These are phyloP conservation scores for Corchorus olitorius DNA, from an alignment of 345 rosid species.

Conservation along the genomic window DNA sequence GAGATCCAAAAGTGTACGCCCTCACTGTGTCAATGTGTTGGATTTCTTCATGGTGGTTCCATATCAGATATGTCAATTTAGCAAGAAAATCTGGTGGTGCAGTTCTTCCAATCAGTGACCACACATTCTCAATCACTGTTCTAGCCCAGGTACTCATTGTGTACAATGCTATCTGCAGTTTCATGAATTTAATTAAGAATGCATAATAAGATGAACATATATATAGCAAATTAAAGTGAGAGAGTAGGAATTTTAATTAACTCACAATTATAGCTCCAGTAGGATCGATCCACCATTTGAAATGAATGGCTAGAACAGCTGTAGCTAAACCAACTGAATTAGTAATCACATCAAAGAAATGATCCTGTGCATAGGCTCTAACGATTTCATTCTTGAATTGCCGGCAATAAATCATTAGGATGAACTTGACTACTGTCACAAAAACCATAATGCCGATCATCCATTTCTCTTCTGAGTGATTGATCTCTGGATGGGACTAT, in stretches of 20 bases:
- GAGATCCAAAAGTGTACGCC: slow-evolving; percentile 78
- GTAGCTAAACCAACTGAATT: slow-evolving; percentile 59
- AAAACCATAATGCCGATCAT: slow-evolving; percentile 57
- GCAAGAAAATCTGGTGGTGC: slow-evolving; percentile 85
- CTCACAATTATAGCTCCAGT: slow-evolving; percentile 56
- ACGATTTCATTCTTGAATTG: slow-evolving; percentile 53
- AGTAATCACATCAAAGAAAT: slow-evolving; percentile 57
- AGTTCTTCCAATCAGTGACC: slow-evolving; percentile 65
- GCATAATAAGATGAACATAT: not conserved
- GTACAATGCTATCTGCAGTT: slow-evolving; percentile 73
- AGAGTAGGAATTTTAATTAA: slow-evolving; percentile 12
- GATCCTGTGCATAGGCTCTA: slow-evolving; percentile 56
- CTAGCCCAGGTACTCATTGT: slow-evolving; percentile 76
- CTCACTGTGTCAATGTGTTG: slow-evolving; percentile 79
- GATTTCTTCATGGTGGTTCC: slow-evolving; percentile 84
- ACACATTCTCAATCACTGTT: slow-evolving; percentile 74
- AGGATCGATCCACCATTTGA: slow-evolving; percentile 65
- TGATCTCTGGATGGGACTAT: slow-evolving; percentile 42
- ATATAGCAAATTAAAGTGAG: not conserved
- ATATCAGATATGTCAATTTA: slow-evolving; percentile 70
- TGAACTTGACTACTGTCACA: slow-evolving; percentile 46
- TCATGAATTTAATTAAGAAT: not conserved
- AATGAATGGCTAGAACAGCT: slow-evolving; percentile 48
- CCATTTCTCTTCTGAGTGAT: slow-evolving; percentile 38
- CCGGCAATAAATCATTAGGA: slow-evolving; percentile 54